These are phyloP conservation scores for Hibiscus trionum DNA, from an alignment of 345 rosid species.

Conservation along the genomic window DNA sequence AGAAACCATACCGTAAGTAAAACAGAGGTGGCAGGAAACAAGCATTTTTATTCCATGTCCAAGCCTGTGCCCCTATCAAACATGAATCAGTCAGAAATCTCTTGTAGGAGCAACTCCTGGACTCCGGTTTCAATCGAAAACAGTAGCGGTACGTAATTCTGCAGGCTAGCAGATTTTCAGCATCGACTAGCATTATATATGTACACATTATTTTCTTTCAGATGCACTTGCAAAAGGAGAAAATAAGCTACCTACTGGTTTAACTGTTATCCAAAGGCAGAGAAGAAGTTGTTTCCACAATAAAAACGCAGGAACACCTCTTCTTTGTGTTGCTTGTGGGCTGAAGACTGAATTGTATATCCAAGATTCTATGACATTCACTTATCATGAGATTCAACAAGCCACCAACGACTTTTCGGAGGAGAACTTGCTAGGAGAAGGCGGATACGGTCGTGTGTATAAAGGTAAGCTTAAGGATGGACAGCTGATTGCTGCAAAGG, in stretches of 20 bases:
- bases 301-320: conserved; percentile 31
- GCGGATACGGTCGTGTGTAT: conserved; percentile 53
- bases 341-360: conserved; percentile 37
- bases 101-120: neutral
- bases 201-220: no score
- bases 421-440: conserved; percentile 51
- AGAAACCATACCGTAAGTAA: conserved; percentile 18
- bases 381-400: conserved; percentile 40
- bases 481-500: conserved; percentile 52
- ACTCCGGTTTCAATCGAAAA: neutral
- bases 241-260: no score
- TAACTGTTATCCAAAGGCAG: conserved; percentile 5
- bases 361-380: conserved; percentile 38
- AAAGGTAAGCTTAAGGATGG: conserved; percentile 52
- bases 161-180: neutral
- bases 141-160: neutral
- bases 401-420: conserved; percentile 43
- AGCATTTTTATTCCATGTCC: conserved; percentile 27
- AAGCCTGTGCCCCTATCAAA: conserved; percentile 24
- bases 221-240: no score
- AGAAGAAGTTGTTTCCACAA: conserved; percentile 5
- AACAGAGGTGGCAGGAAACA: conserved; percentile 19
- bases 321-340: conserved; percentile 47
- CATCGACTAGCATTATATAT: no score
- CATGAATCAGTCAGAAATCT: neutral